Evolutionary conservation across 1,284 basidiomycete species (phyloP).

Genomic region (Heterobasidion occidentale): DNA sequence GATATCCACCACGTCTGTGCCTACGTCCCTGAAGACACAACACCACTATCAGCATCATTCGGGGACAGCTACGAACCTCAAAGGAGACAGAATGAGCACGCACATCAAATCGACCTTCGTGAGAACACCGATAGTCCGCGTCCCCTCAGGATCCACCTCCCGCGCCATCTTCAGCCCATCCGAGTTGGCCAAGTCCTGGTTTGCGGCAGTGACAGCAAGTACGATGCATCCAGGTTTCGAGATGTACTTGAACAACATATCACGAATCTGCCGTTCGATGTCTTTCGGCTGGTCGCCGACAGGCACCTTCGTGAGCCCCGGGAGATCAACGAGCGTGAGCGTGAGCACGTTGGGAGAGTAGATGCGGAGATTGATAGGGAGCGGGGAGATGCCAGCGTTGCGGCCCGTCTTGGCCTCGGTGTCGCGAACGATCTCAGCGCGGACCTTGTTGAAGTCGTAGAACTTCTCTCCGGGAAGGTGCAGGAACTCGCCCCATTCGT

Average conservation of each 20-base stretch:
- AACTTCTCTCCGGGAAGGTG: conserved; percentile 96
- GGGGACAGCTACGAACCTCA: conserved; percentile 4
- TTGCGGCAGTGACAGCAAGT: conserved; percentile 93
- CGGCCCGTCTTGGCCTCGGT: conserved; percentile 97
- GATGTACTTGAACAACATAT: conserved; percentile 96
- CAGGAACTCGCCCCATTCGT: conserved; percentile 99
- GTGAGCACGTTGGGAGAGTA: conserved; percentile 97
- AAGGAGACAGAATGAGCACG: conserved; percentile 20
- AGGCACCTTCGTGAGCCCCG: conserved; percentile 93
- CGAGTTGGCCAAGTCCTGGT: conserved; percentile 96
- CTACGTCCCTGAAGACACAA: conserved; percentile 65
- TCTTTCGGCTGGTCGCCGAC: conserved; percentile 97
- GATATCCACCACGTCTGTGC: conserved; percentile 98
- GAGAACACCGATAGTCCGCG: conserved; percentile 93
- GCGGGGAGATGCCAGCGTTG: conserved; percentile 93
- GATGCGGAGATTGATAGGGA: conserved; percentile 95
- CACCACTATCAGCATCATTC: neutral
- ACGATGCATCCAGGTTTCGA: conserved; percentile 87
- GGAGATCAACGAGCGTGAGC: conserved; percentile 93
- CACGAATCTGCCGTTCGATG: conserved; percentile 95
- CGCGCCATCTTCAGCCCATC: conserved; percentile 95
- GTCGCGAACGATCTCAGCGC: conserved; percentile 93
- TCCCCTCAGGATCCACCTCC: conserved; percentile 94
- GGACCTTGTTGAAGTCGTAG: conserved; percentile 94
- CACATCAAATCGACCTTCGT: conserved; percentile 98